Evolutionary conservation across 495 filamentous ascomycete species (phyloP).

Genomic region (Xylaria acuta): DNA sequence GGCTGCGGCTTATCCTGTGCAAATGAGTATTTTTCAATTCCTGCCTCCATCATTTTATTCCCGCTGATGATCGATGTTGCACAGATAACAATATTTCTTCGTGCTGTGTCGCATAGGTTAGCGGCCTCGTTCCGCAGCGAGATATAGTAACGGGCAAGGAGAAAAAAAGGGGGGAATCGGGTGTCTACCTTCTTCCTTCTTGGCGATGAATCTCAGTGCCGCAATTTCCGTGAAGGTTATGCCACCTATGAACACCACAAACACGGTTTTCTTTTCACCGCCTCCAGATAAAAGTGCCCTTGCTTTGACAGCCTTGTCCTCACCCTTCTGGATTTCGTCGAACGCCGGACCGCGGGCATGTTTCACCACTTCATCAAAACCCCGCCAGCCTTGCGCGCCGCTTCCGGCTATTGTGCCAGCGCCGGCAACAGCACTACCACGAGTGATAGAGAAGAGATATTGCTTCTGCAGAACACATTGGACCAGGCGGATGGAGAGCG

Average conservation of each 20-base stretch:
- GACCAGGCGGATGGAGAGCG: slow-evolving; percentile 90
- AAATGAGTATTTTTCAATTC: slow-evolving; percentile 76
- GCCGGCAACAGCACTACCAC: slow-evolving; percentile 57
- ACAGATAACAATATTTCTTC: slow-evolving; percentile 85
- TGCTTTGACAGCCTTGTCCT: slow-evolving; percentile 92
- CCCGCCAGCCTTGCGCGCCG: slow-evolving; percentile 82
- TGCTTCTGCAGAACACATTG: slow-evolving; percentile 94
- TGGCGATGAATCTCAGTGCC: slow-evolving; percentile 87
- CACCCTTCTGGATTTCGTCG: slow-evolving; percentile 89
- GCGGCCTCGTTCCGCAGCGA: slow-evolving; percentile 4
- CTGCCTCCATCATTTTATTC: slow-evolving; percentile 85
- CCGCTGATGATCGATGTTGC: slow-evolving; percentile 92
- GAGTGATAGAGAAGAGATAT: slow-evolving; percentile 72
- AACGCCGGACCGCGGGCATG: slow-evolving; percentile 85
- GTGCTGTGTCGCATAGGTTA: slow-evolving; percentile 47
- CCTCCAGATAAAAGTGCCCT: slow-evolving; percentile 78
- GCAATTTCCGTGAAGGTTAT: slow-evolving; percentile 96
- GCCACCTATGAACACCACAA: slow-evolving; percentile 94
- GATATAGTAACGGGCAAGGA: slow-evolving; percentile 12
- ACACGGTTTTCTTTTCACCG: slow-evolving; percentile 78
- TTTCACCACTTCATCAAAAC: slow-evolving; percentile 88
- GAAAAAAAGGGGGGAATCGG: background rate
- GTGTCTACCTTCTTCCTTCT: slow-evolving; percentile 76
- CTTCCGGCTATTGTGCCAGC: slow-evolving; percentile 55
- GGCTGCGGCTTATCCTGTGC: slow-evolving; percentile 45